Evolutionary conservation across 257 asterid genomes (phyloP).

Genomic region (Schizonepeta tenuifolia): DNA sequence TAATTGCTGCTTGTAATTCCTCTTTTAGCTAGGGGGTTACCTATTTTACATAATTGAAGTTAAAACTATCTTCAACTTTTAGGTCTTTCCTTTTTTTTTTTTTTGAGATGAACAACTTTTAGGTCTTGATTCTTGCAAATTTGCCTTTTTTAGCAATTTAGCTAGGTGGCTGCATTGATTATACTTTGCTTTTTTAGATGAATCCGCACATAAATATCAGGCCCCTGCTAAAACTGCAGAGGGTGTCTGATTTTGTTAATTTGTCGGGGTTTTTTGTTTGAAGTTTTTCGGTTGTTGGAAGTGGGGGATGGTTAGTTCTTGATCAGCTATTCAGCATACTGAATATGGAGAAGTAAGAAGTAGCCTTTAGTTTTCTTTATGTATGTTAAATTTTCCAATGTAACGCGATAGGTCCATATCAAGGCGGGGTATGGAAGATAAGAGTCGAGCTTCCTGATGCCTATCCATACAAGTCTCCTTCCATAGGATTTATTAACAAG

Average conservation of each 20-base stretch:
- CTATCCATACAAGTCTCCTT: constrained; percentile 97
- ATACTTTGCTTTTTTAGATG: not conserved
- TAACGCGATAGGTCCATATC: constrained; percentile 78
- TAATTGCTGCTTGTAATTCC: constrained; percentile 15
- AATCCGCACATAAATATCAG: not conserved
- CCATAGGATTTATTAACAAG: constrained; percentile 92
- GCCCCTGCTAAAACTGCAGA: not conserved
- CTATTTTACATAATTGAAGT: constrained; percentile 6
- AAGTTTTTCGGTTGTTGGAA: not conserved
- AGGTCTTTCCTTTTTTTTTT: too few species aligned
- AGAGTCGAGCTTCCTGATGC: constrained; percentile 99
- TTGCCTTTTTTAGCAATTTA: not conserved
- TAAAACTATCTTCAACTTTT: not conserved
- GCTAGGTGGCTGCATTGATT: not conserved
- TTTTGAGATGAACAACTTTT: too few species aligned
- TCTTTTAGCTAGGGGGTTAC: not conserved
- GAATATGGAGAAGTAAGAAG: constrained; percentile 22
- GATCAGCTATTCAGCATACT: constrained; percentile 18
- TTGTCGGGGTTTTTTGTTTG: not conserved
- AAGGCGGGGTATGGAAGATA: constrained; percentile 96
- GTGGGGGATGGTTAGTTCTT: not conserved
- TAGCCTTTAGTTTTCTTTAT: not conserved
- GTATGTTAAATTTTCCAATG: constrained; percentile 20
- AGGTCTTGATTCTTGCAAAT: constrained; percentile 12
- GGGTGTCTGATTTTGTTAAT: not conserved